Evolutionary conservation across 169 alveolate species (phyloP).

Genomic region (Plasmodium gaboni): DNA sequence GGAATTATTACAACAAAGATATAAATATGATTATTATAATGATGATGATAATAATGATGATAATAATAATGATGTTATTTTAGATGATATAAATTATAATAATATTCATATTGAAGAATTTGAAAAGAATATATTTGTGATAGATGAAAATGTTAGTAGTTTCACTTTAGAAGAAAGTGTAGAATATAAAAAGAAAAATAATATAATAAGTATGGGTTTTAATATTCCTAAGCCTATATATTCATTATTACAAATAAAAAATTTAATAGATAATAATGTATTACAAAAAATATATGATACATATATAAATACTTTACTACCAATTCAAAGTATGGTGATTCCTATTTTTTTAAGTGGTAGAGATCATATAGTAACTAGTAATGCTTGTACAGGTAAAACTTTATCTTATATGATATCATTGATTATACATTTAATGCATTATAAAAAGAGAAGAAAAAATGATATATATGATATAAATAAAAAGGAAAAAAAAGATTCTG

Average conservation of each 20-base stretch:
- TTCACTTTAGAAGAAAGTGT: conserved; percentile 74
- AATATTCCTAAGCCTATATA: conserved; percentile 66
- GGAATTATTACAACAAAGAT: background rate
- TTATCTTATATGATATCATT: conserved; percentile 94
- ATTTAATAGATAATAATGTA: conserved; percentile 41
- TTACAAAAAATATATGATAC: conserved; percentile 45
- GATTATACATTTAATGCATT: conserved; percentile 90
- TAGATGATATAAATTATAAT: conserved; percentile 32
- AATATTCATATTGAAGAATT: conserved; percentile 24
- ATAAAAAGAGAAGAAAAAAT: conserved; percentile 76
- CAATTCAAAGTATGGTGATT: conserved; percentile 76
- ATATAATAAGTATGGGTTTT: conserved; percentile 60
- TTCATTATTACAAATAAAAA: conserved; percentile 65
- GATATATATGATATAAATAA: conserved; percentile 47
- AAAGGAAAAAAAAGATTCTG: background rate
- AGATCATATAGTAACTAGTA: conserved; percentile 95
- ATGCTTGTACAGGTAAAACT: conserved; percentile 97
- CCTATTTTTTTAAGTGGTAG: conserved; percentile 90
- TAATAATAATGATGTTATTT: conserved; percentile 17
- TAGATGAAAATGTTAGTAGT: conserved; percentile 29
- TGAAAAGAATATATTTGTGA: conserved; percentile 44
- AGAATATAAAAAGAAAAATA: conserved; percentile 66
- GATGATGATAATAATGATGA: background rate
- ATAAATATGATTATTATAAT: conserved; percentile 2
- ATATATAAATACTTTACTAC: conserved; percentile 45